Percentiles rank a stretch among this genome's conserved stretches.
Evolutionary conservation across 805 yeast genomes (phyloP).

Genomic region (Henningerozyma blattae): DNA sequence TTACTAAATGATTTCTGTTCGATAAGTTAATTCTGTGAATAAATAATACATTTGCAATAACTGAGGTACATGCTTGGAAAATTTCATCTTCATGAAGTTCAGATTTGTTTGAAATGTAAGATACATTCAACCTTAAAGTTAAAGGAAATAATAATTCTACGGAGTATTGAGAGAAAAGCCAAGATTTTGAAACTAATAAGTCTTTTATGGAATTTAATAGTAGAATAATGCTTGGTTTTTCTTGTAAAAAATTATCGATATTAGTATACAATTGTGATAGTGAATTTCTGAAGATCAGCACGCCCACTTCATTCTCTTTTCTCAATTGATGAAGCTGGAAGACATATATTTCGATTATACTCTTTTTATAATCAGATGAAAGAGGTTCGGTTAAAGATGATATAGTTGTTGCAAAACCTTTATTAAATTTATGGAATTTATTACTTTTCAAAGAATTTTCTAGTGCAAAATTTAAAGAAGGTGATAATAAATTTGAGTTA

Average conservation of each 20-base stretch:
- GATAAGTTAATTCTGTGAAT: slow-evolving; percentile 60
- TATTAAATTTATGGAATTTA: slow-evolving; percentile 8
- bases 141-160: slow-evolving; percentile 42
- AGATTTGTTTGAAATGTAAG: not conserved
- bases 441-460: slow-evolving; percentile 1
- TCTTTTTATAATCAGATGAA: slow-evolving; percentile 2
- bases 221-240: slow-evolving; percentile 3
- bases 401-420: slow-evolving; percentile 7
- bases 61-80: slow-evolving; percentile 32
- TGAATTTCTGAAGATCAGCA: slow-evolving; percentile 20
- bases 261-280: slow-evolving; percentile 21
- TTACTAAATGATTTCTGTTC: slow-evolving; percentile 60
- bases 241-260: slow-evolving; percentile 5
- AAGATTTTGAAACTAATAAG: slow-evolving; percentile 36
- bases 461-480: slow-evolving; percentile 14
- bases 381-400: slow-evolving; percentile 5
- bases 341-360: slow-evolving; percentile 14
- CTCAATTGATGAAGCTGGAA: slow-evolving; percentile 8
- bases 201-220: slow-evolving; percentile 27
- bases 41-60: slow-evolving; percentile 49
- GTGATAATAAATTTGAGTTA: slow-evolving; percentile 4
- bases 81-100: slow-evolving; percentile 23
- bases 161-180: slow-evolving; percentile 55
- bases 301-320: slow-evolving; percentile 13
- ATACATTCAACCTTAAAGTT: slow-evolving; percentile 3